Conservation (phyloP, 441 rosid species). For the Croton laevigatus region DNA sequence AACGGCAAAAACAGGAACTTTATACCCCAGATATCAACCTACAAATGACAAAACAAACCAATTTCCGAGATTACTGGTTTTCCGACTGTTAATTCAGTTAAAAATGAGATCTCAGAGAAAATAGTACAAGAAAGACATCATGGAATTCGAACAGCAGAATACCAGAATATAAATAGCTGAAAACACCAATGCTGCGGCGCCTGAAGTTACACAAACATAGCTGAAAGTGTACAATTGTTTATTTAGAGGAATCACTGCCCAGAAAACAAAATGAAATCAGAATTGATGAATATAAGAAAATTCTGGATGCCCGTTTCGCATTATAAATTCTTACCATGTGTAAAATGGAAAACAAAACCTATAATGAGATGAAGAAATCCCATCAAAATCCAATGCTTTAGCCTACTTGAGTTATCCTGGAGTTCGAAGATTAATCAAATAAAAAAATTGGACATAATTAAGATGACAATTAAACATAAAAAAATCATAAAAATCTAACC, state of each 20-base stretch:
- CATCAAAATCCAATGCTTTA: constrained; percentile 48
- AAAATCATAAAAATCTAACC: constrained; percentile 36
- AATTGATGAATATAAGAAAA: constrained; percentile 4
- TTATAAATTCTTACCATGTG: constrained; percentile 46
- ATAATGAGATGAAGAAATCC: constrained; percentile 55
- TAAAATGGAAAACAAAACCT: constrained; percentile 68
- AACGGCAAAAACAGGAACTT: constrained; percentile 51
- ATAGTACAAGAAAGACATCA: neutral
- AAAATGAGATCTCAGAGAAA: too few relatives aligned
- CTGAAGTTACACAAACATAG: constrained; percentile 78
- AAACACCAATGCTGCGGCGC: constrained; percentile 75
- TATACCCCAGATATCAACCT: constrained; percentile 22
- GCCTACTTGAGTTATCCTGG: constrained; percentile 59
- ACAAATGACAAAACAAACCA: neutral
- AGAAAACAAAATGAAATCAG: constrained; percentile 7
- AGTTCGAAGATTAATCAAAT: constrained; percentile 8
- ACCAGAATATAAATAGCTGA: constrained; percentile 65
- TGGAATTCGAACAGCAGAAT: constrained; percentile 8
- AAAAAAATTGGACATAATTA: constrained; percentile 11
- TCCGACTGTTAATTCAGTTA: neutral
- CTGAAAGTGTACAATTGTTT: constrained; percentile 80
- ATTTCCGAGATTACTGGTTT: neutral
- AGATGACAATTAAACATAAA: neutral
- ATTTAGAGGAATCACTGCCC: constrained; percentile 70
- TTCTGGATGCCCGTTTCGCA: neutral